These are phyloP conservation scores for Lathyrus aphaca DNA, from an alignment of 306 rosid species.

Conservation along the genomic window DNA sequence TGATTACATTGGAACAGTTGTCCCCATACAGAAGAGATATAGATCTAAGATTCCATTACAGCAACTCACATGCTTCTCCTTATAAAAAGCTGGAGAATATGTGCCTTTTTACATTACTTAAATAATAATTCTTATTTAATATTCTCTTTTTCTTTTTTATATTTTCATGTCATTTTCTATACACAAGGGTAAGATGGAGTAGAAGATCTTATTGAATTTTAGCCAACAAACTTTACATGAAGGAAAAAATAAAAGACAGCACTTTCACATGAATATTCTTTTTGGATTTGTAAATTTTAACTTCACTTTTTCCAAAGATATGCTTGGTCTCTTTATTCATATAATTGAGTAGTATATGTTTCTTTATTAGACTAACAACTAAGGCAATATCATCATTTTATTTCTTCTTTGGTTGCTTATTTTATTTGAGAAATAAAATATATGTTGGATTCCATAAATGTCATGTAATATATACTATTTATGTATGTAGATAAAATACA, in stretches of 20 bases:
- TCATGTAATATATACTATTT: not conserved
- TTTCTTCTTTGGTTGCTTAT: constrained; percentile 6
- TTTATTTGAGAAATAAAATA: constrained; percentile 3
- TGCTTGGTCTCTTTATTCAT: constrained; percentile 36
- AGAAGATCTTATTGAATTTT: constrained; percentile 40
- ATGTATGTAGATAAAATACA: not conserved
- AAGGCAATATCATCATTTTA: constrained; percentile 3
- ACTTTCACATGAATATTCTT: constrained; percentile 54
- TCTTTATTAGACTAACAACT: constrained; percentile 2
- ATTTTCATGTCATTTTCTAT: constrained; percentile 37
- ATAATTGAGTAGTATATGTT: constrained; percentile 33
- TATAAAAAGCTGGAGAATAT: constrained; percentile 76
- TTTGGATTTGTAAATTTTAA: constrained; percentile 43
- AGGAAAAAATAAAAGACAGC: constrained; percentile 21
- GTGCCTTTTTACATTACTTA: constrained; percentile 49
- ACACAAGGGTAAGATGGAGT: constrained; percentile 46
- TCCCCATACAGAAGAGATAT: constrained; percentile 52
- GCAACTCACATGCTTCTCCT: constrained; percentile 72
- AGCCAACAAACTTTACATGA: constrained; percentile 36
- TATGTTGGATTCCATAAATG: not conserved
- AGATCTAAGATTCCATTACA: constrained; percentile 72
- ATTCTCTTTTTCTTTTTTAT: constrained; percentile 27
- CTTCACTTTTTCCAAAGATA: constrained; percentile 42
- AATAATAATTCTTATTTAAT: constrained; percentile 38
- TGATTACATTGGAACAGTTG: constrained; percentile 42